Evolutionary conservation across 202 grass and related monocot genomes (phyloP), one percentile per base, ranked within the genome.

Genomic region (Cymbopogon flexuosus): DNA sequence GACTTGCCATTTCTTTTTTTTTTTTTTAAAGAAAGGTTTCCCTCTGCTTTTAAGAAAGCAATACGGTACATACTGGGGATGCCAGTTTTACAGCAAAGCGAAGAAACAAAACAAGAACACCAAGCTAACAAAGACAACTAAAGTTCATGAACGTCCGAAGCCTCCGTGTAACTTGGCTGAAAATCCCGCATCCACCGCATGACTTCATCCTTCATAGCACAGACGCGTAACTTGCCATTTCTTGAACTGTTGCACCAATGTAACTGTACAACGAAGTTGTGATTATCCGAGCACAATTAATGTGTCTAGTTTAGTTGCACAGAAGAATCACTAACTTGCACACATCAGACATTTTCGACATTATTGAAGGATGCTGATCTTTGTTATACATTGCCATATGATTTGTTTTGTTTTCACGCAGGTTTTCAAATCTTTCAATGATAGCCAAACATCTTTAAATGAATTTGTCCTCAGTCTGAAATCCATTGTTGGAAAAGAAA

Each of bases 401-500:
- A 79, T 34, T 75, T 63, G 8, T 75, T 45, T 64, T 80, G 21
- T n/a, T 83, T 80, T 74, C 77, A 63, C 76, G 79, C 88, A 99
- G 96, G 81, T 73, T 51, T 84, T 91, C 70, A 96, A 86, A 77
- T 86, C 70, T 70, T 89, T 93, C 73, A 91, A 79, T 37, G 81
- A 91, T 0, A 81, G 79, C 15, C 88, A 81, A 78, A 43, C 70
- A 70, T 83, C 90, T 72, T 96, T 99, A 65, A 81, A 82, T 77
- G 88, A 93, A 62, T 91, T 96, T 83, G 79, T 87, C 47, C 87
- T 85, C 34, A 10, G 80, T 86, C 83, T 96, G 83, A 96, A 92
- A 93, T 84, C 76, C 33, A 79, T 49, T 75, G 82, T 90, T 85
- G 92, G 92, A 72, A 59, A 79, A 77, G 63, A 85, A 85, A 80